These are phyloP conservation scores for Plantago ovata DNA, from an alignment of 257 asterid genomes.

Conservation along the genomic window DNA sequence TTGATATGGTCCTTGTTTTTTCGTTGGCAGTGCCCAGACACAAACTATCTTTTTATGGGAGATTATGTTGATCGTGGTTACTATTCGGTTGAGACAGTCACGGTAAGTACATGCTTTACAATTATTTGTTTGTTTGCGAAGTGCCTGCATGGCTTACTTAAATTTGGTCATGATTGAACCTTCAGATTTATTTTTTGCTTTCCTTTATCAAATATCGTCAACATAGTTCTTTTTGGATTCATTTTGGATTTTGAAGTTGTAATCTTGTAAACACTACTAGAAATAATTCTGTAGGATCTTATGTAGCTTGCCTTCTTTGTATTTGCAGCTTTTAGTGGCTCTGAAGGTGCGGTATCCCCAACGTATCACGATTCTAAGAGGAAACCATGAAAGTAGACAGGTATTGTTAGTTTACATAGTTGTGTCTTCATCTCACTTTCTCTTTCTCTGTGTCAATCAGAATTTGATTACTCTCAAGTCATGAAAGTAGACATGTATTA, in stretches of 20 bases:
- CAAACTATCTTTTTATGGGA: constrained; percentile 92
- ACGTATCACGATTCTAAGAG: constrained; percentile 76
- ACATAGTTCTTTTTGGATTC: constrained; percentile 2
- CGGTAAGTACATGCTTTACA: constrained; percentile 54
- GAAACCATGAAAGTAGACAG: constrained; percentile 87
- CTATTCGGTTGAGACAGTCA: constrained; percentile 90
- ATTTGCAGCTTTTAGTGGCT: constrained; percentile 75
- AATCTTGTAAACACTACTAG: background rate
- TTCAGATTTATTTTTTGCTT: background rate
- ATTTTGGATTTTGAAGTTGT: background rate
- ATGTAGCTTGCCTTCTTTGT: constrained; percentile 15
- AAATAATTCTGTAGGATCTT: background rate
- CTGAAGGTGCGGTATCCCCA: constrained; percentile 74
- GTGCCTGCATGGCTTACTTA: constrained; percentile 9
- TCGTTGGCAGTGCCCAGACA: constrained; percentile 88
- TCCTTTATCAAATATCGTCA: background rate
- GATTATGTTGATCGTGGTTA: constrained; percentile 96
- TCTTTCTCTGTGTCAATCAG: background rate
- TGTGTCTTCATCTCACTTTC: background rate
- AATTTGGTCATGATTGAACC: constrained; percentile 6
- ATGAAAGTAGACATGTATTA: no score
- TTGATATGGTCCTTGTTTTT: constrained; percentile 23
- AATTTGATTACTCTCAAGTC: background rate
- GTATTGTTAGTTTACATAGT: constrained; percentile 22
- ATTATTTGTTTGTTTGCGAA: background rate